phyloP scores from a whole-genome alignment of 352 stramenopile genomes.

The Globisporangium mamillatum region DNA sequence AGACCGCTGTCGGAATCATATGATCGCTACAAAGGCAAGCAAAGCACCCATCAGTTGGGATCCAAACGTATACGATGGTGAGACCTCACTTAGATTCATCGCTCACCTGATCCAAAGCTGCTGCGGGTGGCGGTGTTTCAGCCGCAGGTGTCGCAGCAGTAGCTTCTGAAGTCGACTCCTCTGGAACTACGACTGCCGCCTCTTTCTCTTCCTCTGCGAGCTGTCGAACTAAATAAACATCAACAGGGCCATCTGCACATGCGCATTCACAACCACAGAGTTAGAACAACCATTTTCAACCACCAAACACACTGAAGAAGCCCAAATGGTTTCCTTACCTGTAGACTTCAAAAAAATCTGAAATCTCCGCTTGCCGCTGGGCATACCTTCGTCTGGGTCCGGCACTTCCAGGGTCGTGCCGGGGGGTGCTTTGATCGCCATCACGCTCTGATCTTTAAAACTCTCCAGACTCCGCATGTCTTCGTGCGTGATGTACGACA shows the following conservation, averaged over 20 bases:
- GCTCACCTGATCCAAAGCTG: constrained; percentile 59
- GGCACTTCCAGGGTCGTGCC: constrained; percentile 94
- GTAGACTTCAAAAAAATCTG: constrained; percentile 94
- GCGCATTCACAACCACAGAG: not conserved
- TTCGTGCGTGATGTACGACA: constrained; percentile 86
- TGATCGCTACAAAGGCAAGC: constrained; percentile 43
- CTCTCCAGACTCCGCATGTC: constrained; percentile 86
- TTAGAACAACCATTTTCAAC: not conserved
- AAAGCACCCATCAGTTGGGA: not conserved
- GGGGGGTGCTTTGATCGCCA: constrained; percentile 93
- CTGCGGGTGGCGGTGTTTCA: constrained; percentile 24
- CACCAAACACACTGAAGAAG: not conserved
- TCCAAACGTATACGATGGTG: not conserved
- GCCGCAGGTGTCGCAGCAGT: constrained; percentile 18
- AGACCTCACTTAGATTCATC: not conserved
- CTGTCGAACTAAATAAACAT: constrained; percentile 89
- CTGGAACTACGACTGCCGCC: constrained; percentile 12
- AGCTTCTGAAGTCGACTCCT: not conserved
- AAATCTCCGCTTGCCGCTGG: constrained; percentile 82
- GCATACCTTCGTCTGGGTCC: constrained; percentile 93
- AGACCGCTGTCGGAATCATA: constrained; percentile 81
- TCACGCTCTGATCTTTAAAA: constrained; percentile 87
- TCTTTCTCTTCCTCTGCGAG: constrained; percentile 37
- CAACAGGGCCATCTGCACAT: constrained; percentile 74
- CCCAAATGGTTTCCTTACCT: constrained; percentile 29